Conservation (phyloP, 2,329 filamentous ascomycete genomes). For the Penicillium paneum region DNA sequence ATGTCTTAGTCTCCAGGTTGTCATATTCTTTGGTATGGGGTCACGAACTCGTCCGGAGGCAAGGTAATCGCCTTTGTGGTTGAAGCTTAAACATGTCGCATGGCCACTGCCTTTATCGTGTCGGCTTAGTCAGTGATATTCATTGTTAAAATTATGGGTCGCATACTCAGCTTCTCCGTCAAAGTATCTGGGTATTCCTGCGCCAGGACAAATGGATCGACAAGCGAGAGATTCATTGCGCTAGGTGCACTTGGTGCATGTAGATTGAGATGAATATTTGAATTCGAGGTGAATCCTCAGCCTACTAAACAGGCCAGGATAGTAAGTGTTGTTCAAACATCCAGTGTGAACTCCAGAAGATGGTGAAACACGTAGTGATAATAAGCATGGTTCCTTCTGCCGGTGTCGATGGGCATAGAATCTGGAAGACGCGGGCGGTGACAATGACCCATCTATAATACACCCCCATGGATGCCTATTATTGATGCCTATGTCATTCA, state of each 20-base stretch:
- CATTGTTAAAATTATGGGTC: neutral
- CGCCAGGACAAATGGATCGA: conserved; percentile 68
- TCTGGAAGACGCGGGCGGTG: conserved; percentile 14
- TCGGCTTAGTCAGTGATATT: conserved; percentile 13
- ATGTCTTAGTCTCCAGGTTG: conserved; percentile 10
- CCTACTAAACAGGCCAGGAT: conserved; percentile 27
- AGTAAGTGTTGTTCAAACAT: conserved; percentile 23
- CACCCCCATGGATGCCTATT: neutral
- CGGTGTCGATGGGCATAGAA: conserved; percentile 1
- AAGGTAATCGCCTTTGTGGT: conserved; percentile 88
- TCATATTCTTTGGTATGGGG: neutral
- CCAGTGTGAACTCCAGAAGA: conserved; percentile 11
- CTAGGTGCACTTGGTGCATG: conserved; percentile 1
- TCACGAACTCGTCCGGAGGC: conserved; percentile 75
- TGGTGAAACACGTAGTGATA: neutral
- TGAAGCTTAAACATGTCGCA: conserved; percentile 75
- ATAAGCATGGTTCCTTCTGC: conserved; percentile 4
- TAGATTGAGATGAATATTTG: neutral
- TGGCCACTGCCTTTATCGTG: conserved; percentile 55
- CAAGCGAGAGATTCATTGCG: conserved; percentile 67
- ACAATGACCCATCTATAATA: conserved; percentile 1
- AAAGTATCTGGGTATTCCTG: conserved; percentile 89
- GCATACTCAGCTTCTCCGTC: conserved; percentile 74
- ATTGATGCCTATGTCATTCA: neutral
- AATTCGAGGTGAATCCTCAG: conserved; percentile 14